Percentiles rank a stretch among this genome's conserved stretches.
Evolutionary conservation across 176 grass and related monocot species (phyloP).

Genomic region (Olyra latifolia): DNA sequence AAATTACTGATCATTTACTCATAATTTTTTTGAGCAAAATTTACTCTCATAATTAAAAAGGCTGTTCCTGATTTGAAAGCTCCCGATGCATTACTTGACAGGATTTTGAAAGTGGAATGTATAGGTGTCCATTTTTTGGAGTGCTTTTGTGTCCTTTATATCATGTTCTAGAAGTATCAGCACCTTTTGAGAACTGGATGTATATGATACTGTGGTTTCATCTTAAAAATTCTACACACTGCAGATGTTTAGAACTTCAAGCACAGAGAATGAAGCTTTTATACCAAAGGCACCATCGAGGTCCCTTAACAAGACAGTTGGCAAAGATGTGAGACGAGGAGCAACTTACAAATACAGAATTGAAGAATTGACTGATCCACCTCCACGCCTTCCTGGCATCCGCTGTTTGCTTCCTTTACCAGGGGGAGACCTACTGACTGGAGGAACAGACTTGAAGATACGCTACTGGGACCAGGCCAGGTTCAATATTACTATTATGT

Average conservation of each 20-base stretch:
- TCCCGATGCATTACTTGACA: not conserved
- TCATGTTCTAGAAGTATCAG: not conserved
- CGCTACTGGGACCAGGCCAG: conserved; percentile 98
- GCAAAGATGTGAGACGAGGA: conserved; percentile 57
- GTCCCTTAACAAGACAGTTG: conserved; percentile 51
- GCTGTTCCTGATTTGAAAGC: conserved; percentile 16
- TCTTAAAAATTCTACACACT: conserved; percentile 33
- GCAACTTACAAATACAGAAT: conserved; percentile 84
- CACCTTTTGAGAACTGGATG: not conserved
- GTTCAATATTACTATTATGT: conserved; percentile 35
- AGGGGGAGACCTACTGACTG: conserved; percentile 78
- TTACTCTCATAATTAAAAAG: not conserved
- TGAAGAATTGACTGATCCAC: conserved; percentile 77
- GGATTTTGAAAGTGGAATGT: not conserved
- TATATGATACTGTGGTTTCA: conserved; percentile 7
- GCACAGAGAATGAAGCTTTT: conserved; percentile 66
- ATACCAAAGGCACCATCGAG: conserved; percentile 53
- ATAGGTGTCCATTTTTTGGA: not conserved
- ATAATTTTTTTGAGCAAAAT: not conserved
- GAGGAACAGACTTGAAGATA: conserved; percentile 85
- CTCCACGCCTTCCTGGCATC: conserved; percentile 68
- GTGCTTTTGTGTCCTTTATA: not conserved
- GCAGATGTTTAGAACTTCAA: conserved; percentile 84
- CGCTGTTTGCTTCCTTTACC: conserved; percentile 91
- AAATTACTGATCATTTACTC: not conserved